Evolutionary conservation across 805 yeast genomes (phyloP).

Genomic region (Saccharomycopsis microspora): DNA sequence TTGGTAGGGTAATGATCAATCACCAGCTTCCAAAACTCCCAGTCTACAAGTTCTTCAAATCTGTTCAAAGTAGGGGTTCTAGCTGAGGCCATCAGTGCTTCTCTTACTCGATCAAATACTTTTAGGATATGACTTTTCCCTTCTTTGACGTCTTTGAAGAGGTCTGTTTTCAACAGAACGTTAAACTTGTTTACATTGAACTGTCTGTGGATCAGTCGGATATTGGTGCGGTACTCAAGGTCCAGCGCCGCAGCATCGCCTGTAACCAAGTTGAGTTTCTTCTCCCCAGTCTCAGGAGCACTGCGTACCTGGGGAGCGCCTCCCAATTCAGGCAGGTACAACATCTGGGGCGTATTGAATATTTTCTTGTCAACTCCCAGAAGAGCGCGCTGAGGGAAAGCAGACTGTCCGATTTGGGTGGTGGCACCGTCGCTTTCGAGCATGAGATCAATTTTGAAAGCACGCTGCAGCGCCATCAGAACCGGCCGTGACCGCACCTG

Average conservation of each 20-base stretch:
- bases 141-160: constrained; percentile 14
- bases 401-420: constrained; percentile 2
- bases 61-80: constrained; percentile 12
- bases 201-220: constrained; percentile 14
- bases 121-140: constrained; percentile 8
- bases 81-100: not conserved
- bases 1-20: constrained; percentile 13
- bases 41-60: constrained; percentile 6
- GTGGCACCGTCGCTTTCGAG: constrained; percentile 9
- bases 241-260: not conserved
- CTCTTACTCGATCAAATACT: constrained; percentile 10
- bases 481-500: constrained; percentile 5
- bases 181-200: constrained; percentile 16
- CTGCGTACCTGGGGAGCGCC: not conserved
- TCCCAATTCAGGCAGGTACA: constrained; percentile 11
- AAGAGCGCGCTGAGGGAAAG: constrained; percentile 8
- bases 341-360: constrained; percentile 15
- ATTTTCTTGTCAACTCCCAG: constrained; percentile 12
- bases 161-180: constrained; percentile 13
- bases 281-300: not conserved
- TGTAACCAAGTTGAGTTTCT: not conserved
- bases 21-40: constrained; percentile 15
- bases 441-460: constrained; percentile 11
- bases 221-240: constrained; percentile 8
- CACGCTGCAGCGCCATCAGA: constrained; percentile 11